Evolutionary conservation across 257 asterid species (phyloP), one percentile per base, ranked within the genome.

Genomic region (Galeopsis tetrahit): DNA sequence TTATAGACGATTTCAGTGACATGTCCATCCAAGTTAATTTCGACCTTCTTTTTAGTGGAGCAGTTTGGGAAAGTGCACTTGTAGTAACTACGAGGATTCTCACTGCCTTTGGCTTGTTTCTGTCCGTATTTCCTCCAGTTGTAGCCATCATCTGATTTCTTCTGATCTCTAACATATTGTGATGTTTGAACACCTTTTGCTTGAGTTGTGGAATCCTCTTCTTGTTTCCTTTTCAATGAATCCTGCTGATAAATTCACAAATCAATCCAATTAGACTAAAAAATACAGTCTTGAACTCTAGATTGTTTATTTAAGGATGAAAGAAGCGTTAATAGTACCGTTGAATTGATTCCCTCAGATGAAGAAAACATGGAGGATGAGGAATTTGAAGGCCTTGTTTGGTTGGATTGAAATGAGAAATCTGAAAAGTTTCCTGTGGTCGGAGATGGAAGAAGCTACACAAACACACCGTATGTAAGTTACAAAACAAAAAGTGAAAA

Each of bases 71-170:
- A 82, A 1, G 96, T 93, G 78, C 98, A 92, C 85, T 92, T 91
- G 87, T 83, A 91, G 64, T 91, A 91, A 59, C 97, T 91, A 0
- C 95, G 85, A 61, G 97, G 97, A 75, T 92, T 92, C 58, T 92
- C 94, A 65, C 98, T 92, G 7, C 98, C 96, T 71, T 88, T 92
- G 2, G 88, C 96, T 34, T 87, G 94, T 38, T 92, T 92, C 53
- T 92, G 94, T 5, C 98, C 98, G 15, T 92, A 91, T n/a, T 91
- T 91, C n/a, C 96, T 82, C 97, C 97, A 91, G 46, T 85, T 88
- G 81, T 91, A 91, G 3, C 97, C 97, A 31, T 92, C 97, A 1
- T 92, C 95, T 0, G 97, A 89, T 75, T 81, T 89, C 67, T 75
- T 87, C 73, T 87, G 96, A 42, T 86, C 93, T 70, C 86, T 75